These are phyloP conservation scores for Medicago lupulina DNA, from an alignment of 306 rosid genomes.

Conservation along the genomic window DNA sequence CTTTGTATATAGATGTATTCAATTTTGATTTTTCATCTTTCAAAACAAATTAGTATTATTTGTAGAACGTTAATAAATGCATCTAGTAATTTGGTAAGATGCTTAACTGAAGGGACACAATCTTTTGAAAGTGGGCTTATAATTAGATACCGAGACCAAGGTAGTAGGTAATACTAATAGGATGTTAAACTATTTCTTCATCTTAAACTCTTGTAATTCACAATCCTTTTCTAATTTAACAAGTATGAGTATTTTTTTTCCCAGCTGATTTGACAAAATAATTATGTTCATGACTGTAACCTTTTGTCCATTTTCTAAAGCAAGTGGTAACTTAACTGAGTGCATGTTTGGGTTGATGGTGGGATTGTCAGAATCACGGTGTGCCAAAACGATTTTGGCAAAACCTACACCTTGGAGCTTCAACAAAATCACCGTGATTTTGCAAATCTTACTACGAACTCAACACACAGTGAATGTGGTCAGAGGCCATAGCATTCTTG, in stretches of 20 bases:
- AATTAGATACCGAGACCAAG: too few species aligned
- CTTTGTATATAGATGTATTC: neutral
- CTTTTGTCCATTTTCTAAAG: neutral
- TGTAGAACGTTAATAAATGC: too few species aligned
- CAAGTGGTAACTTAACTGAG: neutral
- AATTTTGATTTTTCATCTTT: neutral
- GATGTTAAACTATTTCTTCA: too few species aligned
- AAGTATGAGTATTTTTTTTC: neutral
- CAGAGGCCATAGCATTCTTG: neutral
- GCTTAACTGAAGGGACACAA: too few species aligned
- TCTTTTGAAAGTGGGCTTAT: too few species aligned
- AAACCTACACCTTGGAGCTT: neutral
- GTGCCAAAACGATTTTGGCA: neutral
- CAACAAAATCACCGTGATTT: neutral
- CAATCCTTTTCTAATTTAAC: too few species aligned
- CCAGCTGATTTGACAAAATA: constrained; percentile 17
- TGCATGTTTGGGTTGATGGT: neutral
- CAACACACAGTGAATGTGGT: neutral
- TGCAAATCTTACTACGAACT: neutral
- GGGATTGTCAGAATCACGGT: neutral
- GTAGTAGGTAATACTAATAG: too few species aligned
- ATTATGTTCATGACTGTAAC: neutral
- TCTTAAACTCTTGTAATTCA: too few species aligned
- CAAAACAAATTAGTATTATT: too few species aligned
- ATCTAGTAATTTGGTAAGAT: too few species aligned